These are phyloP conservation scores for Fonsecaea monophora DNA, from an alignment of 2,329 filamentous ascomycete genomes.

Conservation along the genomic window DNA sequence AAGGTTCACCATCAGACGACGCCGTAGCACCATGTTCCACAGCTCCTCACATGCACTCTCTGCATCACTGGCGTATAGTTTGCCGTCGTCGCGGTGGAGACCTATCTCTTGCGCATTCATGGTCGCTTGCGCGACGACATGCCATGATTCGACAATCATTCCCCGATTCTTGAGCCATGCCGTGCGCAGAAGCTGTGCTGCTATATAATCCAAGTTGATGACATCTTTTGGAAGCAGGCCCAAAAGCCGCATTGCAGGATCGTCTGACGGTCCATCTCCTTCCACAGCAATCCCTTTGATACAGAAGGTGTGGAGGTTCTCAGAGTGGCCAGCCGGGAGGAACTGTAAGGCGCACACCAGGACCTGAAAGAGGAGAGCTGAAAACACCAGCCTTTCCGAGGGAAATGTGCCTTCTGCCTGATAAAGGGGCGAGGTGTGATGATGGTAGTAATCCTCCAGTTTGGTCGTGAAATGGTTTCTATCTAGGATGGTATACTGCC, in stretches of 20 bases:
- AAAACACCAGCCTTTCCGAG: constrained; percentile 15
- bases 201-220: constrained; percentile 21
- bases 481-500: constrained; percentile 24
- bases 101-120: constrained; percentile 26
- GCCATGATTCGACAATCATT: constrained; percentile 22
- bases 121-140: constrained; percentile 17
- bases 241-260: constrained; percentile 16
- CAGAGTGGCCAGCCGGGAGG: constrained; percentile 9
- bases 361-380: constrained; percentile 22
- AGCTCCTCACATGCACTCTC: constrained; percentile 21
- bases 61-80: constrained; percentile 17
- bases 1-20: constrained; percentile 21
- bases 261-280: not conserved
- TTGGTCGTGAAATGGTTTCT: constrained; percentile 19
- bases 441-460: constrained; percentile 22
- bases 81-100: constrained; percentile 23
- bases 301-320: constrained; percentile 18
- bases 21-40: constrained; percentile 20
- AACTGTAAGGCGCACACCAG: constrained; percentile 19
- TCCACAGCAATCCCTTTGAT: constrained; percentile 18
- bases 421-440: not conserved
- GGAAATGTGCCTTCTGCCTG: constrained; percentile 12
- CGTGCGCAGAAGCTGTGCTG: constrained; percentile 18
- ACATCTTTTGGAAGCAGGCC: constrained; percentile 19
- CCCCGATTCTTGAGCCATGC: constrained; percentile 26